Evolutionary conservation across 139 green algal genomes (phyloP).

Genomic region (Chlamydomonas schloesseri): DNA sequence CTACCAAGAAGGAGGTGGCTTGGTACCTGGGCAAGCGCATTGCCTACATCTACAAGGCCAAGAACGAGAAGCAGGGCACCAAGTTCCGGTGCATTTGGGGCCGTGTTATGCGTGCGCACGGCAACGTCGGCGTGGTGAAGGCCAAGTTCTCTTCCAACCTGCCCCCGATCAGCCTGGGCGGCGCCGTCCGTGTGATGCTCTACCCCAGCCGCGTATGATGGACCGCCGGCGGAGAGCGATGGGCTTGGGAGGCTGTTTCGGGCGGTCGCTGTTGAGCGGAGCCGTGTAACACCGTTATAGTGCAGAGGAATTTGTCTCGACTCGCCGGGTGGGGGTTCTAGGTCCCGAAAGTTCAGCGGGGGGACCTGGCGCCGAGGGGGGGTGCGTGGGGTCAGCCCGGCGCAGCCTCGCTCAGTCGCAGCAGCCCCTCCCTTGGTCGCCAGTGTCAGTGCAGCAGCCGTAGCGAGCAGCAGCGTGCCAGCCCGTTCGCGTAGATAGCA

Average conservation of each 20-base stretch:
- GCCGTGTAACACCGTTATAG: slow-evolving; percentile 11
- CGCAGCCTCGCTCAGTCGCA: too few relatives aligned
- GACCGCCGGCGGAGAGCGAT: neutral
- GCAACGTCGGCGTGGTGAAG: slow-evolving; percentile 90
- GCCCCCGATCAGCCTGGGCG: slow-evolving; percentile 85
- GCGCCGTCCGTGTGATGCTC: slow-evolving; percentile 87
- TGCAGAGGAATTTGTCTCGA: neutral
- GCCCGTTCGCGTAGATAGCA: too few relatives aligned
- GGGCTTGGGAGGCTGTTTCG: neutral
- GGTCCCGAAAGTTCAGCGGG: too few relatives aligned
- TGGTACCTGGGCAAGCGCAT: slow-evolving; percentile 98
- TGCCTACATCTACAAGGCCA: slow-evolving; percentile 99
- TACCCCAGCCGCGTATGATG: slow-evolving; percentile 86
- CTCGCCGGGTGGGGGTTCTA: too few relatives aligned
- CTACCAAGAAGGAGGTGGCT: slow-evolving; percentile 86
- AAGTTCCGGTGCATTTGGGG: slow-evolving; percentile 96
- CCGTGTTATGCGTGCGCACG: slow-evolving; percentile 92
- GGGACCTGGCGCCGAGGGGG: too few relatives aligned
- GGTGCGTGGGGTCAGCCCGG: too few relatives aligned
- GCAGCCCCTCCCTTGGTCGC: too few relatives aligned
- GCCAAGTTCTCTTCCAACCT: slow-evolving; percentile 98
- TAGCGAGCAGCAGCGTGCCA: too few relatives aligned
- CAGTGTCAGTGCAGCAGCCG: too few relatives aligned
- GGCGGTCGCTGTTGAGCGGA: slow-evolving; percentile 5
- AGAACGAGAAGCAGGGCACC: slow-evolving; percentile 96